Evolutionary conservation across 2,329 filamentous ascomycete genomes (phyloP).

Genomic region (Keithomyces neogunnii): DNA sequence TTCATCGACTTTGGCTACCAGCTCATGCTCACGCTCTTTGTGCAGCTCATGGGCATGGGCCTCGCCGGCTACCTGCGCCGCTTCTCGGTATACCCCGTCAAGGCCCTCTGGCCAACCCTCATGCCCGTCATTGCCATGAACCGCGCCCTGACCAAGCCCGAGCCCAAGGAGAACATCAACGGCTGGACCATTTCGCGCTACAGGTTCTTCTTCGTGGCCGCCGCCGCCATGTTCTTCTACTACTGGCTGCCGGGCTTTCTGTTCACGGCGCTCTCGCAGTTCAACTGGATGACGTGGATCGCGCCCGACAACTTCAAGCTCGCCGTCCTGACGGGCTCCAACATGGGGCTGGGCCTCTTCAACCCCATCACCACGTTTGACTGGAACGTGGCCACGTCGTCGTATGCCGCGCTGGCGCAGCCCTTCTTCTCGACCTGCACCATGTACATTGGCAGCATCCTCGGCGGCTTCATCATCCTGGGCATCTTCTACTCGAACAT

Average conservation of each 20-base stretch:
- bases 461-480: constrained; percentile 30
- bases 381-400: constrained; percentile 30
- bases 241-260: constrained; percentile 46
- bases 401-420: constrained; percentile 26
- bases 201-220: constrained; percentile 35
- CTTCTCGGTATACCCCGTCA: constrained; percentile 43
- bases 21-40: constrained; percentile 34
- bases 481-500: constrained; percentile 34
- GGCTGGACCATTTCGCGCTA: constrained; percentile 34
- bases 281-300: constrained; percentile 51
- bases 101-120: constrained; percentile 43
- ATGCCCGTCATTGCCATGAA: constrained; percentile 40
- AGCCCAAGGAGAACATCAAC: constrained; percentile 15
- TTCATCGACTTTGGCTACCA: constrained; percentile 36
- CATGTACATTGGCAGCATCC: constrained; percentile 24
- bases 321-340: constrained; percentile 32
- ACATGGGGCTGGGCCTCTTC: constrained; percentile 28
- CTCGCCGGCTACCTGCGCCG: constrained; percentile 40
- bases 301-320: constrained; percentile 32
- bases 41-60: constrained; percentile 47
- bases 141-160: constrained; percentile 28
- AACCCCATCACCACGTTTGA: constrained; percentile 30
- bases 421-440: constrained; percentile 31
- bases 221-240: constrained; percentile 38
- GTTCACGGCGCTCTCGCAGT: constrained; percentile 36